A percentile compares a stretch with the other conserved stretches of the same genome.
Conservation (phyloP, 148 eudicot species). For the Talinum fruticosum region DNA sequence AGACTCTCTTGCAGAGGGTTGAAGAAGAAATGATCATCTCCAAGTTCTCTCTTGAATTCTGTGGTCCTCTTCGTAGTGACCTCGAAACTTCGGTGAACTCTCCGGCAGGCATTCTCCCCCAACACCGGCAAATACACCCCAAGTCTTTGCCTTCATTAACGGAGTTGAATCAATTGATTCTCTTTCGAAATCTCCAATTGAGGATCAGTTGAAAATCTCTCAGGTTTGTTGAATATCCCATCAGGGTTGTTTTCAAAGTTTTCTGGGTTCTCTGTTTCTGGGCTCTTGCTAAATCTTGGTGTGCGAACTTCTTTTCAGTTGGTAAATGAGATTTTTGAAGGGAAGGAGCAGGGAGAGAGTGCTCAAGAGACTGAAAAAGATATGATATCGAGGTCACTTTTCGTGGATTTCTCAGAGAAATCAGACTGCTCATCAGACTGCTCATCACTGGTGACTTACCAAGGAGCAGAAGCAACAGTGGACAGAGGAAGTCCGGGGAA, state of each 20-base stretch:
- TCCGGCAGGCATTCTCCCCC: slow-evolving; percentile 59
- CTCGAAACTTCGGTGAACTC: slow-evolving; percentile 39
- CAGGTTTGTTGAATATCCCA: slow-evolving; percentile 39
- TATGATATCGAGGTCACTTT: slow-evolving; percentile 56
- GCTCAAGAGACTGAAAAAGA: slow-evolving; percentile 36
- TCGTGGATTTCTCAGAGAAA: slow-evolving; percentile 68
- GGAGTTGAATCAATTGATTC: slow-evolving; percentile 28
- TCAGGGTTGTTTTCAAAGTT: not conserved
- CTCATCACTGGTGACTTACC: slow-evolving; percentile 41
- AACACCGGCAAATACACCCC: slow-evolving; percentile 81
- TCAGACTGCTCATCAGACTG: slow-evolving; percentile 45
- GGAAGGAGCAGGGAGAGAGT: slow-evolving; percentile 20
- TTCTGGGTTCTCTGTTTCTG: not conserved
- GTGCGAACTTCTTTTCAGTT: slow-evolving; percentile 26
- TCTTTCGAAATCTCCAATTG: slow-evolving; percentile 40
- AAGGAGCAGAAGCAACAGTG: slow-evolving; percentile 17
- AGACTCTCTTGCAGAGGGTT: slow-evolving; percentile 79
- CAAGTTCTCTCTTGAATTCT: slow-evolving; percentile 36
- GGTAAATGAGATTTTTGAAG: slow-evolving; percentile 28
- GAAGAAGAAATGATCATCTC: slow-evolving; percentile 73
- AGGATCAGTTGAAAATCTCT: slow-evolving; percentile 46
- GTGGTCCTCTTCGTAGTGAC: slow-evolving; percentile 21
- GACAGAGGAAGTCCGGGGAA: slow-evolving; percentile 19
- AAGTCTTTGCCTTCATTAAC: slow-evolving; percentile 16
- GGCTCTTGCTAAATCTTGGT: not conserved